A percentile compares a stretch with the other conserved stretches of the same genome.
phyloP scores from a whole-genome alignment of 73 alveolate species.

The Blepharisma stoltei region DNA sequence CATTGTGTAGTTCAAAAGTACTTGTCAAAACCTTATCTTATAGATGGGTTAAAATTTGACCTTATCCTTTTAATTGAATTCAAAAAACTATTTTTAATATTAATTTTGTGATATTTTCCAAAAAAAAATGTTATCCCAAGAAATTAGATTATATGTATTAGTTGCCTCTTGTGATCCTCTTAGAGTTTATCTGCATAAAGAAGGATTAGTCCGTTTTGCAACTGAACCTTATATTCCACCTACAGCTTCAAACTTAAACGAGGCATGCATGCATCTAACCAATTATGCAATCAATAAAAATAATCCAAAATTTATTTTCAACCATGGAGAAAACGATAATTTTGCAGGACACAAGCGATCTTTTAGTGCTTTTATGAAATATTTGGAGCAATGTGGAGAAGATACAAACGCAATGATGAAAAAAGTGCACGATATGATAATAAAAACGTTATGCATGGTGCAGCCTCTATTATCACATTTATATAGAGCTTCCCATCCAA shows the following conservation, averaged over 20 bases:
- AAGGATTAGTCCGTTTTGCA: slow-evolving; percentile 85
- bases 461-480: slow-evolving; percentile 58
- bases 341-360: slow-evolving; percentile 58
- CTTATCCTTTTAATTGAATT: too few relatives aligned
- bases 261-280: slow-evolving; percentile 62
- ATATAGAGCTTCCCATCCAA: slow-evolving; percentile 62
- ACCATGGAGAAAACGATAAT: slow-evolving; percentile 46
- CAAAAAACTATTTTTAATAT: too few relatives aligned
- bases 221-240: slow-evolving; percentile 69
- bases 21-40: slow-evolving; percentile 82
- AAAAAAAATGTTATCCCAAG: too few relatives aligned
- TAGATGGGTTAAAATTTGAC: slow-evolving; percentile 97
- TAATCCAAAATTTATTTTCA: slow-evolving; percentile 50
- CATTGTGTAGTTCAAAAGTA: slow-evolving; percentile 87
- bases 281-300: slow-evolving; percentile 64
- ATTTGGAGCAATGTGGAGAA: slow-evolving; percentile 37
- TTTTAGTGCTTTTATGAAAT: slow-evolving; percentile 40
- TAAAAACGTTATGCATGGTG: slow-evolving; percentile 59
- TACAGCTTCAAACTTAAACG: slow-evolving; percentile 33
- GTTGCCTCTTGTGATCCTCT: slow-evolving; percentile 74
- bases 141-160: slow-evolving; percentile 81
- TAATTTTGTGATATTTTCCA: too few relatives aligned
- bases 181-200: slow-evolving; percentile 76
- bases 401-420: slow-evolving; percentile 23
- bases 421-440: slow-evolving; percentile 31